Evolutionary conservation across 176 grass and related monocot genomes (phyloP).

Genomic region (Rhynchospora tenuis): DNA sequence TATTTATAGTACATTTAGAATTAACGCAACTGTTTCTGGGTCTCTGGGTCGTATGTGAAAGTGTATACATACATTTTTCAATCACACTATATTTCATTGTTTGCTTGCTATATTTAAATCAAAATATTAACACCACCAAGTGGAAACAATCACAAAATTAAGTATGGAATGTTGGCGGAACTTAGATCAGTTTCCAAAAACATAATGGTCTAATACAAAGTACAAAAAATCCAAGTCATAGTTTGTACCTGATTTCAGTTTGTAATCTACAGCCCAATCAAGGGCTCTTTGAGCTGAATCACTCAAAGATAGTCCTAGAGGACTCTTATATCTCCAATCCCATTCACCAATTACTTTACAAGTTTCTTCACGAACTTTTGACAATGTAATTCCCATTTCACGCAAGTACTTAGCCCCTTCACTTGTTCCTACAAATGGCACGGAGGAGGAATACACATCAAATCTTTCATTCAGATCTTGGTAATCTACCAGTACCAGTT

Average conservation of each 20-base stretch:
- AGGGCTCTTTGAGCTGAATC: conserved; percentile 65
- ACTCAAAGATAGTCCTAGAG: conserved; percentile 61
- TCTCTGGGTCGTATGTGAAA: neutral
- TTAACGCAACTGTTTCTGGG: neutral
- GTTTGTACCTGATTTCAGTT: conserved; percentile 65
- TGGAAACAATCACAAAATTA: neutral
- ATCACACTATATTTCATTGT: neutral
- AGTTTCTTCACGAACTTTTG: conserved; percentile 64
- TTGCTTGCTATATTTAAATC: neutral
- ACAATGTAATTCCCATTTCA: conserved; percentile 74
- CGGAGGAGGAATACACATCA: neutral
- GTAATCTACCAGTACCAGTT: neutral
- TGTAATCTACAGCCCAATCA: conserved; percentile 73
- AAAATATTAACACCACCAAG: neutral
- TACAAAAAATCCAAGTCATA: neutral
- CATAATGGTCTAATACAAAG: neutral
- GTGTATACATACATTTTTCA: neutral
- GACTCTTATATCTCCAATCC: conserved; percentile 59
- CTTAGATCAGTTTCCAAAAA: neutral
- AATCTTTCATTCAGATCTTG: neutral
- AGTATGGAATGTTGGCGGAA: neutral
- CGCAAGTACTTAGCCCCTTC: conserved; percentile 67
- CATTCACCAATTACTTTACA: conserved; percentile 66
- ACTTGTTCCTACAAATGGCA: conserved; percentile 57
- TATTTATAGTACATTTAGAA: neutral